Evolutionary conservation across 352 stramenopile species (phyloP).

Genomic region (Peronospora destructor): DNA sequence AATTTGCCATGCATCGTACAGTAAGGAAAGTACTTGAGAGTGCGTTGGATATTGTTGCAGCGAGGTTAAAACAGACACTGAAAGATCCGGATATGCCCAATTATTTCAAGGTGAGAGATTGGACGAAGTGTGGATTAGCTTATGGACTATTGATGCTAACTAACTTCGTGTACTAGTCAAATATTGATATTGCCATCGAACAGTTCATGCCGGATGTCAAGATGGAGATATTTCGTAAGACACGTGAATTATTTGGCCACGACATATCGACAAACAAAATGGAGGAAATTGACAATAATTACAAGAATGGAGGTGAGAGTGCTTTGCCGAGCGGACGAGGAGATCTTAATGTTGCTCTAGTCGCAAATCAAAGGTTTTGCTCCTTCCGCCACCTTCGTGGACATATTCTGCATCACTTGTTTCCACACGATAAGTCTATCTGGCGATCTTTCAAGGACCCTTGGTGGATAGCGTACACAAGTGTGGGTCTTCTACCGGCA

Average conservation of each 20-base stretch:
- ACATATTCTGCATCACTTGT: constrained; percentile 83
- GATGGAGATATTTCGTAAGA: constrained; percentile 85
- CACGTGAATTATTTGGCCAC: constrained; percentile 59
- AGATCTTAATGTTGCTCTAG: constrained; percentile 2
- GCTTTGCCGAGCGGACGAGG: not conserved
- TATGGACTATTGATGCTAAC: not conserved
- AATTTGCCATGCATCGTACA: constrained; percentile 74
- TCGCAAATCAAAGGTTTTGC: constrained; percentile 13
- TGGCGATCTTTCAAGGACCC: constrained; percentile 78
- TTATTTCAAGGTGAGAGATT: constrained; percentile 52
- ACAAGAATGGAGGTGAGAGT: not conserved
- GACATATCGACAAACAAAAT: constrained; percentile 14
- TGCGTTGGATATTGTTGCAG: constrained; percentile 67
- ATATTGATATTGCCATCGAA: constrained; percentile 80
- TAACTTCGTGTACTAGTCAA: constrained; percentile 29
- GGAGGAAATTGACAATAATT: constrained; percentile 6
- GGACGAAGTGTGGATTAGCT: not conserved
- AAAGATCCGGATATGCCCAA: constrained; percentile 82
- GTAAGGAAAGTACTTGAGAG: constrained; percentile 71
- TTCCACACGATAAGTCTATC: constrained; percentile 83
- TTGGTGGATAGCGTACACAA: constrained; percentile 73
- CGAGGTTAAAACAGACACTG: constrained; percentile 63
- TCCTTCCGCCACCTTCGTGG: constrained; percentile 47
- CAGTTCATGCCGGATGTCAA: constrained; percentile 87
- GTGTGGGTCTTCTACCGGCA: constrained; percentile 74